Base-by-base conservation (phyloP, 192 early-diverging fungal species). In the Piromyces sp. region DNA sequence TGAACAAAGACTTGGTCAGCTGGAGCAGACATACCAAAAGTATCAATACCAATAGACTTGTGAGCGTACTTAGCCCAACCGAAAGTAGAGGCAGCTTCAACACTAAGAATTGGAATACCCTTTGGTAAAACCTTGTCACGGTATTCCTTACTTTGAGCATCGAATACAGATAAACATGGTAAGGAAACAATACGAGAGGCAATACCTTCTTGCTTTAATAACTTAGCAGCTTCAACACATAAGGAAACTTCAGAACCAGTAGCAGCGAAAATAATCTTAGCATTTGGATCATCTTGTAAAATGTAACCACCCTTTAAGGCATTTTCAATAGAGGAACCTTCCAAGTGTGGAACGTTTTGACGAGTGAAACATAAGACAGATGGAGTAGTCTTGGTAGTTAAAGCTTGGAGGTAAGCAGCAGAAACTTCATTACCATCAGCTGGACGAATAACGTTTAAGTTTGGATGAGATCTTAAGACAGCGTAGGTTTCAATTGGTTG, bases 401-500 rank as follows among this genome's bases (percentile, higher is more conserved):
- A 86, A 31, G 97, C 96, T 26, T 91, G 91, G 26, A 93, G 81
- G 86, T 96, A 99, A 13, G 94, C 89, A 79, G 95, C 97, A 79
- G 96, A 95, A 31, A 92, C 92, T 85, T 96, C 95, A 85, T 98
- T 96, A 81, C 96, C 96, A 83, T 98, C 96, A 80, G 96, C 96
- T 36, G 96, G 96, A 83, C 96, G 93, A 85, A 96, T 88, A 82
- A 91, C 91, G 79, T 94, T 84, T 83, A 93, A 89, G 89, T 97
- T 95, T 83, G 97, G 97, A 51, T 94, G 91, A 11, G 96, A 95
- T 79, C 97, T 94, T 78, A 95, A 86, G 85, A 91, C 88, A 68
- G 96, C 93, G 81, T 97, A 84, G 14, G 96, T 97, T 87, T 99
- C 97, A 79, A 98, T 93, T 16, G 97, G 96, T 87, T 99, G 97